A percentile compares a stretch with the other conserved stretches of the same genome.
phyloP scores from a whole-genome alignment of 1,284 basidiomycete species.

The Ustilago nuda region DNA sequence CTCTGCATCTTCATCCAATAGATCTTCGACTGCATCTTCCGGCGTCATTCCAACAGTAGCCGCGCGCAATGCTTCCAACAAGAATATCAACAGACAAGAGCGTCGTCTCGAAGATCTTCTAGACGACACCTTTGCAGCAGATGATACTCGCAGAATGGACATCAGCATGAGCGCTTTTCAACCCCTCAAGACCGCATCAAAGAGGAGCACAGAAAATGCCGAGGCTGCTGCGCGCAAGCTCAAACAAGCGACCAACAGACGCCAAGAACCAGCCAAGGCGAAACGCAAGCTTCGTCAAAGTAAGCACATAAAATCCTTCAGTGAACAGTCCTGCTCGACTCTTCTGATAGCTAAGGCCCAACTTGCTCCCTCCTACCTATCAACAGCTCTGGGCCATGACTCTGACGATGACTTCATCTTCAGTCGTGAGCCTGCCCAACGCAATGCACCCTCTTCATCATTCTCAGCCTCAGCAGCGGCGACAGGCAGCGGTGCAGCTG shows the following conservation, averaged over 20 bases:
- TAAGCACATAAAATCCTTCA: background rate
- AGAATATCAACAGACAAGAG: slow-evolving; percentile 26
- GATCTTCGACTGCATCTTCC: slow-evolving; percentile 45
- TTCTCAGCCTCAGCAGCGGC: slow-evolving; percentile 7
- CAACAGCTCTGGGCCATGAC: slow-evolving; percentile 20
- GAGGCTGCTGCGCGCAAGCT: slow-evolving; percentile 34
- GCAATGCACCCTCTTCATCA: slow-evolving; percentile 18
- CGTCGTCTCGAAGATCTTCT: slow-evolving; percentile 45
- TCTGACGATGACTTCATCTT: slow-evolving; percentile 55
- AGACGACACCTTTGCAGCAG: slow-evolving; percentile 30
- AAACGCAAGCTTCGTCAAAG: slow-evolving; percentile 42
- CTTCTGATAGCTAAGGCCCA: background rate
- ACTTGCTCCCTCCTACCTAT: background rate
- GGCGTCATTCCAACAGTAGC: slow-evolving; percentile 51
- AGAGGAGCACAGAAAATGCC: slow-evolving; percentile 16
- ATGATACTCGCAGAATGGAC: slow-evolving; percentile 37
- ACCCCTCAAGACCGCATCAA: slow-evolving; percentile 18
- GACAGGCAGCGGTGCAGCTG: slow-evolving; percentile 2
- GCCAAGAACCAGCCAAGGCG: slow-evolving; percentile 26
- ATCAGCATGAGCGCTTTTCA: slow-evolving; percentile 44
- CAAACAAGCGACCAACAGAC: slow-evolving; percentile 26
- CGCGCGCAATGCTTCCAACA: slow-evolving; percentile 35
- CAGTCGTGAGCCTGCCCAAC: slow-evolving; percentile 32
- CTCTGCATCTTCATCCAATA: slow-evolving; percentile 30
- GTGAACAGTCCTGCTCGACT: background rate